Conservation (phyloP, 257 asterid species). For the Penstemon eatonii region DNA sequence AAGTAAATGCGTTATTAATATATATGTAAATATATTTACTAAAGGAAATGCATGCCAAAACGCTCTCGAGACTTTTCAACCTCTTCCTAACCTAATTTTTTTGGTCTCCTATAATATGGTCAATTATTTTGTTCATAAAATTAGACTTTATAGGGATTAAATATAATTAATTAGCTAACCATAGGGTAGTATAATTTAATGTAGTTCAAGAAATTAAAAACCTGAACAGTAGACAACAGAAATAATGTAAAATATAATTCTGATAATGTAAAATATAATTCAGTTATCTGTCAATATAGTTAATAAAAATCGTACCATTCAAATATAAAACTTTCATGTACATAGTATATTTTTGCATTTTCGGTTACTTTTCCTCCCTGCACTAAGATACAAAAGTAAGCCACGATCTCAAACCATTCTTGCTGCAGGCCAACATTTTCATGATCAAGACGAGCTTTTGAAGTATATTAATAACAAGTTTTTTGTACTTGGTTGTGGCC, state of each 20-base stretch:
- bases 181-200: too few relatives aligned
- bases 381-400: background rate
- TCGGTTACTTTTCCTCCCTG: too few relatives aligned
- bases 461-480: too few relatives aligned
- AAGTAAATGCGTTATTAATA: background rate
- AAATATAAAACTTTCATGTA: background rate
- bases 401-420: background rate
- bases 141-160: background rate
- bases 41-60: background rate
- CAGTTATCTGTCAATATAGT: too few relatives aligned
- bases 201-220: background rate
- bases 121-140: background rate
- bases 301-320: background rate
- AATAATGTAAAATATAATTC: background rate
- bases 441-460: too few relatives aligned
- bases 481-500: too few relatives aligned
- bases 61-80: conserved; percentile 5
- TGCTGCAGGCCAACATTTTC: too few relatives aligned
- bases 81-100: background rate
- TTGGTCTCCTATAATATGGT: background rate
- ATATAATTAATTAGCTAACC: background rate
- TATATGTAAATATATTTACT: background rate
- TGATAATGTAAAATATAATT: background rate
- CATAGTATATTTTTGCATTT: background rate
- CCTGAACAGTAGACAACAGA: background rate